These are phyloP conservation scores for Macrolepiota dolichaula DNA, from an alignment of 768 basidiomycete species.

Conservation along the genomic window DNA sequence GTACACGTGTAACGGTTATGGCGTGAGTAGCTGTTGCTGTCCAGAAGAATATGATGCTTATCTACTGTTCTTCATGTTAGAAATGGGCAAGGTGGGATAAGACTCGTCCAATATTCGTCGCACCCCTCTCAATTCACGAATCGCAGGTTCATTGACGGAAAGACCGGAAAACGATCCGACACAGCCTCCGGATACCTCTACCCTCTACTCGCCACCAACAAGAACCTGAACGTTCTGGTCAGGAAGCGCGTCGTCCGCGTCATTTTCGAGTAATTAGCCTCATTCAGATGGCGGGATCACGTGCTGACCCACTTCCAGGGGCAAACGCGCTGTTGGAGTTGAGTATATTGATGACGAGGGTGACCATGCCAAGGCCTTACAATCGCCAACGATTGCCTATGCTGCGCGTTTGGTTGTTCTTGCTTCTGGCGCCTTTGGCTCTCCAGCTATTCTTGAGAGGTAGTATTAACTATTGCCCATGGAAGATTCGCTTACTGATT, in stretches of 20 bases:
- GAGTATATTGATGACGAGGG: constrained; percentile 43
- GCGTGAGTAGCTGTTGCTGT: constrained; percentile 28
- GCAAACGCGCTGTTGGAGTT: constrained; percentile 43
- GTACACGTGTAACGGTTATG: constrained; percentile 36
- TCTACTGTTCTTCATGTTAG: constrained; percentile 23
- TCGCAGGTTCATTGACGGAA: constrained; percentile 49
- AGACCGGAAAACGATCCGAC: constrained; percentile 56
- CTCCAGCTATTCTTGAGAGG: constrained; percentile 53
- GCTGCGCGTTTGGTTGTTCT: constrained; percentile 47
- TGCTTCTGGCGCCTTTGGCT: constrained; percentile 52
- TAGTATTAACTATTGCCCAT: background rate
- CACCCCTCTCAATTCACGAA: background rate
- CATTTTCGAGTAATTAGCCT: constrained; percentile 40
- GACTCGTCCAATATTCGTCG: background rate
- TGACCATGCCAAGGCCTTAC: constrained; percentile 20
- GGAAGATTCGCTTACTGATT: background rate
- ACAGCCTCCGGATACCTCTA: constrained; percentile 51
- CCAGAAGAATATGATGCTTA: background rate
- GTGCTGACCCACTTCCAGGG: constrained; percentile 22
- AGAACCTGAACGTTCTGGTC: constrained; percentile 38
- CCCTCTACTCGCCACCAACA: constrained; percentile 34
- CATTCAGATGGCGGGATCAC: background rate
- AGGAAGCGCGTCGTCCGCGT: constrained; percentile 43
- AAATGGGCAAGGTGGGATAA: constrained; percentile 49
- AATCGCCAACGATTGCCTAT: constrained; percentile 22